Base-by-base conservation (phyloP, 192 early-diverging fungal species). In the Backusella australiensis region DNA sequence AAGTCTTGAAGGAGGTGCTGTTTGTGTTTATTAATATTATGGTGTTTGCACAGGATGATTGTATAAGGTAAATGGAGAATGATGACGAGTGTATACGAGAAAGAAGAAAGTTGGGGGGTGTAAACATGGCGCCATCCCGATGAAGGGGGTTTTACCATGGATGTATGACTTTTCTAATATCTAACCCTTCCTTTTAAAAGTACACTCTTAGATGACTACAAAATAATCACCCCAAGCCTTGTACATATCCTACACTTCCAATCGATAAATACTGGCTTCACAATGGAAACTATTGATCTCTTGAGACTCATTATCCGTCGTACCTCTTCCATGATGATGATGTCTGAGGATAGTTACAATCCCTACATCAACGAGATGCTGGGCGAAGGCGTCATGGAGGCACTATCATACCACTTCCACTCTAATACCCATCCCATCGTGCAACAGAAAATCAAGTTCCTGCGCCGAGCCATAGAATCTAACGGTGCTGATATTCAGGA, bases 1-100 rank as follows among this genome's bases (percentile, higher is more conserved):
- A 56, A 11, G 71, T 75, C 3, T 38, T 69, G 1, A 35, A 59
- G 19, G 78, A 79, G 63, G 65, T 49, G 8, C 21, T 74, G 9
- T 75, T 42, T 42, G 68, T 75, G 11, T 44, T 75, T n/a, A 26
- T 44, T 3, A 79, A 79, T 29, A 73, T 79, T 11, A 75, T 73
- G 23, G 70, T 66, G 2, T 38, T 71, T 11, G 78, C 34, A 6
- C 38, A 9, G 34, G 65, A 68, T 66, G 68, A 79, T 2, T 42
- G 32, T 34, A 44, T 79, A 26, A 44, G 71, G 78, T 79, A 79
- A 17, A 17, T 12, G 4, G 42, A 17, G 42, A 44, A 17, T 11
- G 3, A 17, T 11, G 3, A 39, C 38, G 38, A 39, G 38, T 39
- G 8, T 39, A 12, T 39, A 39, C 1, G 38, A 1, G 0, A 6